These are phyloP conservation scores for Fraxinus velutina DNA, from an alignment of 305 asterid genomes.

Conservation along the genomic window DNA sequence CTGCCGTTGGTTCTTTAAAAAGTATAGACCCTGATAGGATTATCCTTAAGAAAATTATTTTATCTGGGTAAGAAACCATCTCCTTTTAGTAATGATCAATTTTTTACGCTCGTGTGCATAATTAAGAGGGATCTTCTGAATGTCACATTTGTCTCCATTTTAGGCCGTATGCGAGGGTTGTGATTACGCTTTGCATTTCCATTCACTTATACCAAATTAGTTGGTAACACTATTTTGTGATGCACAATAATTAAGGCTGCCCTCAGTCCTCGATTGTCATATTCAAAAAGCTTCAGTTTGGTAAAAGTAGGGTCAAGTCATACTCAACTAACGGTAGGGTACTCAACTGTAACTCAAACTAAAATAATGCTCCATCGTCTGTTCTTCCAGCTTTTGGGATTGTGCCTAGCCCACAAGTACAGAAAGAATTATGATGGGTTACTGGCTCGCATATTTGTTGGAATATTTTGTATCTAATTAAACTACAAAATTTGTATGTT, in stretches of 20 bases:
- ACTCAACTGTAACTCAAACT: neutral
- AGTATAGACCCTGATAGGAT: constrained; percentile 80
- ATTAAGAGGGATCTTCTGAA: neutral
- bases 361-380: neutral
- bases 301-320: neutral
- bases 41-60: constrained; percentile 76
- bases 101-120: neutral
- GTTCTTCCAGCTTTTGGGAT: neutral
- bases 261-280: neutral
- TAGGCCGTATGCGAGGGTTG: neutral
- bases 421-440: neutral
- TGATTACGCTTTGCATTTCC: neutral
- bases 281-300: neutral
- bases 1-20: constrained; percentile 81
- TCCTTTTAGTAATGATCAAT: neutral
- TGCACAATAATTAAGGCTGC: neutral
- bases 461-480: constrained; percentile 13
- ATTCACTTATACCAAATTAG: neutral
- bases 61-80: constrained; percentile 69
- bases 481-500: constrained; percentile 23
- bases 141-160: neutral
- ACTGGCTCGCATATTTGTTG: neutral
- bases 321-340: neutral
- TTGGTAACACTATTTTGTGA: neutral
- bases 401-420: neutral